phyloP scores from a whole-genome alignment of 352 stramenopile species.

The Pythium oligandrum region DNA sequence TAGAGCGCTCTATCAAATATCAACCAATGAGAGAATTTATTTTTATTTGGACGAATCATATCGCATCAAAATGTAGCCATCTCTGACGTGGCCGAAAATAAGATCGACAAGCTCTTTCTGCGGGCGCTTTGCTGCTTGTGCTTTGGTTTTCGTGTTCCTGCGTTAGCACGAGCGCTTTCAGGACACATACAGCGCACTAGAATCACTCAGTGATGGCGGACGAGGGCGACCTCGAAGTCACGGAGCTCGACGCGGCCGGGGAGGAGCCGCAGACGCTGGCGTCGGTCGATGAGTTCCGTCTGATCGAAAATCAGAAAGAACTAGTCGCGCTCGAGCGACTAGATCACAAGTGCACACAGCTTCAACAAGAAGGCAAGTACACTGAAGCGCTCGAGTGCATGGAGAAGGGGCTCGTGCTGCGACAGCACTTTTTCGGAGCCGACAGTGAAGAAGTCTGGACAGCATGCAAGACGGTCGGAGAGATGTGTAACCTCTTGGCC shows the following conservation, averaged over 20 bases:
- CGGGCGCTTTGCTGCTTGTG: too few species aligned
- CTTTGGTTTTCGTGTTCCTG: too few species aligned
- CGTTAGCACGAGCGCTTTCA: too few species aligned
- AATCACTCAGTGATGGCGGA: background rate
- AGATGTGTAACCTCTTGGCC: conserved; percentile 94
- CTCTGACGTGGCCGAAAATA: too few species aligned
- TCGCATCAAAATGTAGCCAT: too few species aligned
- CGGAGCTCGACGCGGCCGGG: conserved; percentile 21
- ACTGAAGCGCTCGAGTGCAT: conserved; percentile 92
- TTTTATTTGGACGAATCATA: too few species aligned
- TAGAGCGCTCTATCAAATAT: too few species aligned
- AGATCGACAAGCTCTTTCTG: too few species aligned
- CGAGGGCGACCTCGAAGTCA: conserved; percentile 24
- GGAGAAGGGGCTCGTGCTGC: conserved; percentile 90
- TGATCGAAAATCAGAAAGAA: conserved; percentile 78
- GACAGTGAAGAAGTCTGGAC: conserved; percentile 88
- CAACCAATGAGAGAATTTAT: too few species aligned
- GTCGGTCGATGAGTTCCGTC: conserved; percentile 29
- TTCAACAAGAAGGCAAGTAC: conserved; percentile 92
- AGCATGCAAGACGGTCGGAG: conserved; percentile 90
- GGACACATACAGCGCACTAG: too few species aligned
- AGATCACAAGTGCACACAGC: conserved; percentile 84
- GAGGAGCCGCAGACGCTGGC: background rate
- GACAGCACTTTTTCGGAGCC: conserved; percentile 92
- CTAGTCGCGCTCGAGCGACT: conserved; percentile 86